Conservation (phyloP, 495 filamentous ascomycete genomes). For the Penicillium pulvis region DNA sequence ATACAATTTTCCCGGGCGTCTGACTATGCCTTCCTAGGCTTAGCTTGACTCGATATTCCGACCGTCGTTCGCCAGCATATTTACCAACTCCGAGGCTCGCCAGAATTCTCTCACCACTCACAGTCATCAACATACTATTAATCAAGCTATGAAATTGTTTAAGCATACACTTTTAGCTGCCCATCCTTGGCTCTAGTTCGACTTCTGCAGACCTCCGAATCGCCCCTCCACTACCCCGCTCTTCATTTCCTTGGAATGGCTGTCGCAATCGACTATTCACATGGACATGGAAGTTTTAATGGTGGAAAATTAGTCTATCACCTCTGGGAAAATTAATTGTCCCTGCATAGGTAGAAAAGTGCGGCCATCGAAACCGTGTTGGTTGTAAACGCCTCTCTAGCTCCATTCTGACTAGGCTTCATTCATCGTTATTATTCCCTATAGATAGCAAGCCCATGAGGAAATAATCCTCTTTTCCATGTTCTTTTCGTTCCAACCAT, state of each 20-base stretch:
- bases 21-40: neutral
- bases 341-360: constrained; percentile 62
- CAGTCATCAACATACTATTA: constrained; percentile 65
- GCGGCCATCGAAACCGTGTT: constrained; percentile 86
- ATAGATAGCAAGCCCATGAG: constrained; percentile 98
- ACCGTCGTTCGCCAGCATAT: constrained; percentile 64
- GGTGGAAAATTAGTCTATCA: constrained; percentile 79
- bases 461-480: constrained; percentile 81
- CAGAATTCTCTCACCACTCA: constrained; percentile 93
- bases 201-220: constrained; percentile 84
- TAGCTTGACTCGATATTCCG: neutral
- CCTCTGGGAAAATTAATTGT: constrained; percentile 89
- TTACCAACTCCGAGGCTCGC: constrained; percentile 98
- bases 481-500: no score
- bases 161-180: constrained; percentile 6
- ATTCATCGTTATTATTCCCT: constrained; percentile 70
- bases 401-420: constrained; percentile 73
- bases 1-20: neutral
- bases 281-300: constrained; percentile 80
- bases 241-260: constrained; percentile 96
- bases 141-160: constrained; percentile 86
- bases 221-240: constrained; percentile 85
- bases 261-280: constrained; percentile 77
- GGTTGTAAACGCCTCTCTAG: constrained; percentile 70
- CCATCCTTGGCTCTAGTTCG: constrained; percentile 7